Evolutionary conservation across 2,329 filamentous ascomycete species (phyloP).

Genomic region (Thermochaetoides dissita): DNA sequence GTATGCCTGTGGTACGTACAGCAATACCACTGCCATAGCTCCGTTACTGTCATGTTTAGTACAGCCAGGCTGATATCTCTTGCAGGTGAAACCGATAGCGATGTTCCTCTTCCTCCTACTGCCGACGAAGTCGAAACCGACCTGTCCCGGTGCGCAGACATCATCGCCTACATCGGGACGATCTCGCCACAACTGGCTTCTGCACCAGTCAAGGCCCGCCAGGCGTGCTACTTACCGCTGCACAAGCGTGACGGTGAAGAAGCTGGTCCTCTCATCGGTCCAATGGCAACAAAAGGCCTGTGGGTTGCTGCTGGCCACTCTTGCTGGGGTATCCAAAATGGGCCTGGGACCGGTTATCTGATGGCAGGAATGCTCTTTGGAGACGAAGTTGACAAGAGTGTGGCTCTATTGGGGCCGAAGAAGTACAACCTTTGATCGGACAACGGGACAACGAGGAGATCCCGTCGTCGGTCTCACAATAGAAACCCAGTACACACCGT

Average conservation of each 20-base stretch:
- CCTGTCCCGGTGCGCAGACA: slow-evolving; percentile 64
- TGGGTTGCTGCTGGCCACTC: slow-evolving; percentile 83
- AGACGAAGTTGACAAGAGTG: slow-evolving; percentile 50
- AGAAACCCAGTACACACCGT: too few relatives aligned
- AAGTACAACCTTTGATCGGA: slow-evolving; percentile 38
- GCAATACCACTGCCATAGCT: too few relatives aligned
- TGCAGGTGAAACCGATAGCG: slow-evolving; percentile 59
- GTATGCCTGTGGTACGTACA: slow-evolving; percentile 65
- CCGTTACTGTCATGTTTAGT: too few relatives aligned
- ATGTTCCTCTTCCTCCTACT: slow-evolving; percentile 59
- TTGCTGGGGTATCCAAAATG: slow-evolving; percentile 98
- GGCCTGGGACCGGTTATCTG: slow-evolving; percentile 69
- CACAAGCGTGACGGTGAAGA: slow-evolving; percentile 49
- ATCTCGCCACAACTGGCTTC: slow-evolving; percentile 53
- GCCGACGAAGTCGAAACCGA: slow-evolving; percentile 67
- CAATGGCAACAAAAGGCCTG: slow-evolving; percentile 57
- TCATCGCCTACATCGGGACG: slow-evolving; percentile 61
- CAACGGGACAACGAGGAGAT: not conserved
- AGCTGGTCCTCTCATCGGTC: slow-evolving; percentile 61
- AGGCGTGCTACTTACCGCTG: slow-evolving; percentile 88
- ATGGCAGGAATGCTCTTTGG: slow-evolving; percentile 70
- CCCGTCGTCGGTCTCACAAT: too few relatives aligned
- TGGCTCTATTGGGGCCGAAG: slow-evolving; percentile 53
- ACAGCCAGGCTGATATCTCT: too few relatives aligned
- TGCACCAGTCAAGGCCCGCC: slow-evolving; percentile 56